Percentiles rank a stretch among this genome's conserved stretches.
These are phyloP conservation scores for Tagetes erecta DNA, from an alignment of 129 eudicot species.

Conservation along the genomic window DNA sequence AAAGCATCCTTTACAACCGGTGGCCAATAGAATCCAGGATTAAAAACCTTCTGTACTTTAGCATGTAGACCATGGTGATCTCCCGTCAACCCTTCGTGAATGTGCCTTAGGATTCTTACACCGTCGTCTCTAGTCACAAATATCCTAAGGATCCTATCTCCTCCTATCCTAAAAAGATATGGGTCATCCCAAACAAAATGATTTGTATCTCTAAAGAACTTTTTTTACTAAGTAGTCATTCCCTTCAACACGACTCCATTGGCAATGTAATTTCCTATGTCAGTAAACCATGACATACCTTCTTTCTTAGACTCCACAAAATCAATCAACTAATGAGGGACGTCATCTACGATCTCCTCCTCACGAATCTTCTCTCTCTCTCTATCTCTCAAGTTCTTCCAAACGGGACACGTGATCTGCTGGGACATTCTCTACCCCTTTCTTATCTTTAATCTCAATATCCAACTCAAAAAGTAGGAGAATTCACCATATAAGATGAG, in stretches of 20 bases:
- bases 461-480: background rate
- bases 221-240: background rate
- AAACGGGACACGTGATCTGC: background rate
- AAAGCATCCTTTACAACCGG: background rate
- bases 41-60: background rate
- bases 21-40: background rate
- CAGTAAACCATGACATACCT: background rate
- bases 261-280: background rate
- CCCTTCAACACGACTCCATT: background rate
- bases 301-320: background rate
- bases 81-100: background rate
- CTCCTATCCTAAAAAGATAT: background rate
- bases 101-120: background rate
- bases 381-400: background rate
- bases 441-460: background rate
- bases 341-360: background rate
- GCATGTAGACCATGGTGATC: background rate
- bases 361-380: background rate
- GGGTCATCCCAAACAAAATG: background rate
- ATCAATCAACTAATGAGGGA: background rate
- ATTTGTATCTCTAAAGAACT: background rate
- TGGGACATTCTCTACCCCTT: background rate
- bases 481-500: background rate
- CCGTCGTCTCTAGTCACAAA: background rate
- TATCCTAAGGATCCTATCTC: background rate